Conservation (phyloP, 495 filamentous ascomycete genomes). For the Penicillium coffeae region DNA sequence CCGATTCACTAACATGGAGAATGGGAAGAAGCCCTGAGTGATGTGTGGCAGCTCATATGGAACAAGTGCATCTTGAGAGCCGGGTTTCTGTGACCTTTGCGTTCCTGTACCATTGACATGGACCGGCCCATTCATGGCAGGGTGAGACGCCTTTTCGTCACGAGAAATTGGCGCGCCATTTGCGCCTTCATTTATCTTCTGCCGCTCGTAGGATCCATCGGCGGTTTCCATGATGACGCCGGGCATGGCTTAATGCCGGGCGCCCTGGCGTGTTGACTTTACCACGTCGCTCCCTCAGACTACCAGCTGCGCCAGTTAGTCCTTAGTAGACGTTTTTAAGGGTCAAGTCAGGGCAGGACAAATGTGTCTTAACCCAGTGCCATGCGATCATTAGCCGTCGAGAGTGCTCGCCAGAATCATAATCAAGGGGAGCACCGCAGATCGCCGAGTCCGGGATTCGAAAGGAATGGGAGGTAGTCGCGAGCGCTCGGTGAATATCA, state of each 20-base stretch:
- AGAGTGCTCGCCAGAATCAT: conserved; percentile 20
- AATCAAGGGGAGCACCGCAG: conserved; percentile 14
- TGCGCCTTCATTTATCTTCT: conserved; percentile 19
- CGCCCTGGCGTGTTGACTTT: background rate
- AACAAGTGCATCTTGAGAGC: background rate
- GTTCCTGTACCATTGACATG: conserved; percentile 28
- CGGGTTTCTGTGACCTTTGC: background rate
- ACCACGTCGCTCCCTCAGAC: background rate
- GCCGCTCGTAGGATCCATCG: conserved; percentile 26
- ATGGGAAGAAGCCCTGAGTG: conserved; percentile 66
- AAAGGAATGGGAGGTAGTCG: background rate
- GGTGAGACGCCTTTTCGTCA: conserved; percentile 12
- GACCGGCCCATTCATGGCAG: conserved; percentile 25
- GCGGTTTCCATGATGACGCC: conserved; percentile 46
- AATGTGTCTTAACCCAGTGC: conserved; percentile 23
- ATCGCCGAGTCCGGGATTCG: background rate
- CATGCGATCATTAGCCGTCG: conserved; percentile 27
- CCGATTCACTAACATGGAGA: conserved; percentile 66
- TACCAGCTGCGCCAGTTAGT: background rate
- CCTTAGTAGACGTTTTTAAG: conserved; percentile 15
- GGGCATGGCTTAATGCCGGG: conserved; percentile 34
- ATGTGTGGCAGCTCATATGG: conserved; percentile 79
- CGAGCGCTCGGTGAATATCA: background rate
- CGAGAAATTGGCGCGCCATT: conserved; percentile 21
- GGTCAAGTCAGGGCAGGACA: conserved; percentile 11